Evolutionary conservation across 257 asterid species (phyloP).

Genomic region (Solanum tarapatanum): DNA sequence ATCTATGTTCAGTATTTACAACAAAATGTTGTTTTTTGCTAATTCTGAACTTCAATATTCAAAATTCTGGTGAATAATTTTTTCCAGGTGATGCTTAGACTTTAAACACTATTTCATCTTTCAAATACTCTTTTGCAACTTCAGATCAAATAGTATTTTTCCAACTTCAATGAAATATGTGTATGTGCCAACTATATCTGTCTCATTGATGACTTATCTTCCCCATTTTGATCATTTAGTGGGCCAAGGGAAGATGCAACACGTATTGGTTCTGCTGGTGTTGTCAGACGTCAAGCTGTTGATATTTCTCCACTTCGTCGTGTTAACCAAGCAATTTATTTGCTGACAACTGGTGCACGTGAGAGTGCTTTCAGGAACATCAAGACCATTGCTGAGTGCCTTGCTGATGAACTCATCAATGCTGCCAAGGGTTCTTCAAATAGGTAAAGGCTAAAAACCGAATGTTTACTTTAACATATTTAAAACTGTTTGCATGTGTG

Average conservation of each 20-base stretch:
- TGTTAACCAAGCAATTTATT: conserved; percentile 60
- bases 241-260: conserved; percentile 74
- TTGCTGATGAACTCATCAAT: conserved; percentile 72
- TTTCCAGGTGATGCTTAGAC: not conserved
- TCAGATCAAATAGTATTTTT: not conserved
- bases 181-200: not conserved
- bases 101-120: not conserved
- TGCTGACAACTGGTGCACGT: conserved; percentile 63
- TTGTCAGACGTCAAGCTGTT: conserved; percentile 77
- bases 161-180: not conserved
- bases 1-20: not conserved
- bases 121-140: not conserved
- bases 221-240: not conserved
- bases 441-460: conserved; percentile 42
- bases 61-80: not conserved
- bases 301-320: conserved; percentile 78
- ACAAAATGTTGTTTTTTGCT: not conserved
- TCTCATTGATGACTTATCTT: not conserved
- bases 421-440: conserved; percentile 81
- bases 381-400: conserved; percentile 69
- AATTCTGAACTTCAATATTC: not conserved
- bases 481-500: too few species aligned
- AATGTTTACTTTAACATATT: too few species aligned
- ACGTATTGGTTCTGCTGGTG: conserved; percentile 81
- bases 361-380: conserved; percentile 70